phyloP scores from a whole-genome alignment of 139 green algal species.

The Chara braunii region DNA sequence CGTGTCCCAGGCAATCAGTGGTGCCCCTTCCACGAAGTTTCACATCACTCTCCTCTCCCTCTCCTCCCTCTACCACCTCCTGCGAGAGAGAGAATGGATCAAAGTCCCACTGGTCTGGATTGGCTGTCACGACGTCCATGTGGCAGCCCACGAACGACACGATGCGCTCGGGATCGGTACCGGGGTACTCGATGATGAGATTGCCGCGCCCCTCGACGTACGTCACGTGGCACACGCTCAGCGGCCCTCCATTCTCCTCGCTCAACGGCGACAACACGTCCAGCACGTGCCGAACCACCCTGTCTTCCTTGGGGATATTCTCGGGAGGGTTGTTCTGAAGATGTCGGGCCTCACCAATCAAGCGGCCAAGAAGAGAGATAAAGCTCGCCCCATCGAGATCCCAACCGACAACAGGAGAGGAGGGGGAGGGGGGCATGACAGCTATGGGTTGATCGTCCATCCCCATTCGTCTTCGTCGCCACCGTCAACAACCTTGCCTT shows the following conservation, averaged over 20 bases:
- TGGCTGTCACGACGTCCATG: slow-evolving; percentile 67
- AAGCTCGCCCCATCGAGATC: slow-evolving; percentile 42
- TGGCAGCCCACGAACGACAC: slow-evolving; percentile 61
- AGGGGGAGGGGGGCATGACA: no score
- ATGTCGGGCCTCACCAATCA: slow-evolving; percentile 54
- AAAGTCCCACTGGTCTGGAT: slow-evolving; percentile 63
- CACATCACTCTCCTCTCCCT: no score
- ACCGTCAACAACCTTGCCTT: no score
- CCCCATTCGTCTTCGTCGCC: no score
- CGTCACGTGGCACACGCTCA: slow-evolving; percentile 52
- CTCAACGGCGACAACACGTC: slow-evolving; percentile 51
- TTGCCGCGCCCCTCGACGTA: slow-evolving; percentile 63
- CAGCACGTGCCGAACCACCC: slow-evolving; percentile 56
- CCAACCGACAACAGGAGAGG: slow-evolving; percentile 8
- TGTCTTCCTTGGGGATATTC: slow-evolving; percentile 55
- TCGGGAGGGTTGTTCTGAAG: slow-evolving; percentile 51
- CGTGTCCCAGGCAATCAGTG: slow-evolving; percentile 71
- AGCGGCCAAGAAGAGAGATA: slow-evolving; percentile 47
- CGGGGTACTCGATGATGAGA: slow-evolving; percentile 61
- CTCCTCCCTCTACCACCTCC: slow-evolving; percentile 55
- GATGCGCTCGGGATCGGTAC: slow-evolving; percentile 44
- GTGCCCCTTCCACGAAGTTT: slow-evolving; percentile 61
- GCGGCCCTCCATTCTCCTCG: slow-evolving; percentile 53
- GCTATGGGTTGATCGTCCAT: no score
- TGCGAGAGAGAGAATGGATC: slow-evolving; percentile 62